Percentiles rank a stretch among this genome's conserved stretches.
These are phyloP conservation scores for Dactylellina haptotyla DNA, from an alignment of 2,329 filamentous ascomycete genomes.

Conservation along the genomic window DNA sequence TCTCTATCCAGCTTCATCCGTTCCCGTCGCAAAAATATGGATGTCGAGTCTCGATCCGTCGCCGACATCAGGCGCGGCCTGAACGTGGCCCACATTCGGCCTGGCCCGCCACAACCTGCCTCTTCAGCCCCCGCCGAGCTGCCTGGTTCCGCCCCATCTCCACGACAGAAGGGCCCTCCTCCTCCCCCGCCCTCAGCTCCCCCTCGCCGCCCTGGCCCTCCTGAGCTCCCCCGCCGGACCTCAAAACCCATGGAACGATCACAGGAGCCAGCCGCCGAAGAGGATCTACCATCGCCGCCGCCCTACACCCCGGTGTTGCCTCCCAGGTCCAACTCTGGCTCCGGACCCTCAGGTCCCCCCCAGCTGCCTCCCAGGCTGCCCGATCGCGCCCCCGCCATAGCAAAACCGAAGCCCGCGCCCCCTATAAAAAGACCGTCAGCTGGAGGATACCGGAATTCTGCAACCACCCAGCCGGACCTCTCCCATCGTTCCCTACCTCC, in stretches of 20 bases:
- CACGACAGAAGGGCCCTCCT: constrained; percentile 8
- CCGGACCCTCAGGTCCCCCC: neutral
- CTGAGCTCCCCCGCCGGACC: constrained; percentile 1
- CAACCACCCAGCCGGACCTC: neutral
- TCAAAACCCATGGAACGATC: neutral
- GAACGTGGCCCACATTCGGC: constrained; percentile 31
- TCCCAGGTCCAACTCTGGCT: neutral
- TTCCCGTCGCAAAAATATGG: neutral
- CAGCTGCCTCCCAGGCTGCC: neutral
- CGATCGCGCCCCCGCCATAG: neutral
- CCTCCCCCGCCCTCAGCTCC: constrained; percentile 23
- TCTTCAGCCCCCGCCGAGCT: neutral
- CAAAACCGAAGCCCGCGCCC: neutral
- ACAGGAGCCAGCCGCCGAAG: neutral
- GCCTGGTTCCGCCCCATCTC: neutral
- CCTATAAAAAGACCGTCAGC: neutral
- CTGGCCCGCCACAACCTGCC: constrained; percentile 8
- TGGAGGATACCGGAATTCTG: neutral
- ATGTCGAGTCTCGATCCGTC: neutral
- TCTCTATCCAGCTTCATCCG: neutral
- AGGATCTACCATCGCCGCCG: constrained; percentile 24
- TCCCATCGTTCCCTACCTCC: constrained; percentile 29
- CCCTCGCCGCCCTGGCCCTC: constrained; percentile 6
- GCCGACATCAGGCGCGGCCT: constrained; percentile 7
- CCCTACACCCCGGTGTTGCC: constrained; percentile 20